A percentile compares a stretch with the other conserved stretches of the same genome.
These are phyloP conservation scores for Geotrichum cucujoidarum DNA, from an alignment of 1,139 yeast genomes.

Conservation along the genomic window DNA sequence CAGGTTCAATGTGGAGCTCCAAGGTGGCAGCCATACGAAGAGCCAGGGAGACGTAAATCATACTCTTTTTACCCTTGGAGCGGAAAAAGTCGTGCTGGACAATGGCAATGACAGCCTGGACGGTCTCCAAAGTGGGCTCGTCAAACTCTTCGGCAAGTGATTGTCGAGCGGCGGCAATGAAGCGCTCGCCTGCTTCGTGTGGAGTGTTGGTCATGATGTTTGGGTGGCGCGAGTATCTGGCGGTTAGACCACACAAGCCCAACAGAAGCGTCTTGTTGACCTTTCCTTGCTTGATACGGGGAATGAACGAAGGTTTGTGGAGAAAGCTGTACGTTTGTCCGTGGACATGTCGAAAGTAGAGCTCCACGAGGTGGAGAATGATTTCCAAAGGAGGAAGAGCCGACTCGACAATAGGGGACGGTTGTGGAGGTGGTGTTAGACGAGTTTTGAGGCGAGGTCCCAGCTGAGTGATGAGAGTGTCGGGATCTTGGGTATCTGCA, in stretches of 20 bases:
- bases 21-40: conserved; percentile 38
- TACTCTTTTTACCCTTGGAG: conserved; percentile 35
- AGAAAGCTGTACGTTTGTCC: conserved; percentile 38
- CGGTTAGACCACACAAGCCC: conserved; percentile 37
- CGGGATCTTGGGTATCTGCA: conserved; percentile 13
- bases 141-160: conserved; percentile 35
- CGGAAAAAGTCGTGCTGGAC: conserved; percentile 38
- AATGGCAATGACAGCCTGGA: conserved; percentile 36
- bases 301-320: conserved; percentile 36
- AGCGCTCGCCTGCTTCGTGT: conserved; percentile 35
- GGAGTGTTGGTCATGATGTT: conserved; percentile 25
- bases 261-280: conserved; percentile 34
- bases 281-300: conserved; percentile 29
- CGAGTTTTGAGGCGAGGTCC: conserved; percentile 17
- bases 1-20: conserved; percentile 32
- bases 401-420: neutral
- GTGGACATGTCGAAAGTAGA: conserved; percentile 36
- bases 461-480: conserved; percentile 18
- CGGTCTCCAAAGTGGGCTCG: conserved; percentile 35
- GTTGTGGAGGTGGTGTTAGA: conserved; percentile 14
- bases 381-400: conserved; percentile 24
- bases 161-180: conserved; percentile 31
- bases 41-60: conserved; percentile 37
- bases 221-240: conserved; percentile 38
- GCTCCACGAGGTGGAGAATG: conserved; percentile 29